Evolutionary conservation across 306 rosid species (phyloP).

Genomic region (Vachellia collinsii): DNA sequence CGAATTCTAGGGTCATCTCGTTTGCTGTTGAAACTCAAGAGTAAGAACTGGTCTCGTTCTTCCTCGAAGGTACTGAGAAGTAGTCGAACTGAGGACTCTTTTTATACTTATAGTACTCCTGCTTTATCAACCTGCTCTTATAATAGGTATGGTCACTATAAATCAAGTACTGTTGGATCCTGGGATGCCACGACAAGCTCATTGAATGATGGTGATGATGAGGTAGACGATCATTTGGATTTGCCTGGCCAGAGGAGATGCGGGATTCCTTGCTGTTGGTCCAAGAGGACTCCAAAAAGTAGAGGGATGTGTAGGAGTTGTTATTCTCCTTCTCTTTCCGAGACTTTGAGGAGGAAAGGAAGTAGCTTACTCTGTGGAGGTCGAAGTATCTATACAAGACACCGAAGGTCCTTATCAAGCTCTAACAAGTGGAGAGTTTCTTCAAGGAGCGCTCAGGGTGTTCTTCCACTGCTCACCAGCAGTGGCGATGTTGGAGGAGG

Average conservation of each 20-base stretch:
- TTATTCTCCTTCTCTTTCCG: conserved; percentile 90
- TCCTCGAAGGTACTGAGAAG: conserved; percentile 58
- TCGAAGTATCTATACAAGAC: conserved; percentile 62
- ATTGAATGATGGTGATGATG: conserved; percentile 74
- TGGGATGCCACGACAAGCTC: conserved; percentile 92
- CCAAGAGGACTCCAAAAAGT: conserved; percentile 76
- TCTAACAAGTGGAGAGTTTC: conserved; percentile 63
- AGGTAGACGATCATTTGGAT: conserved; percentile 71
- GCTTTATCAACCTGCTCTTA: conserved; percentile 93
- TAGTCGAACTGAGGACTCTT: conserved; percentile 74
- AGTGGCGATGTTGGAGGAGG: conserved; percentile 70
- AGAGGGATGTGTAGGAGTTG: conserved; percentile 69
- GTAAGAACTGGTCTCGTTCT: conserved; percentile 63
- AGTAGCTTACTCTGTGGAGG: conserved; percentile 77
- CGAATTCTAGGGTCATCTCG: conserved; percentile 64
- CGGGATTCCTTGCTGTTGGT: conserved; percentile 97
- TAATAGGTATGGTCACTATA: conserved; percentile 56
- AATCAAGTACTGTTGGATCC: conserved; percentile 89
- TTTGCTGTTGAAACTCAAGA: conserved; percentile 65
- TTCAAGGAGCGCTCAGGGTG: conserved; percentile 71
- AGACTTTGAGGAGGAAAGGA: conserved; percentile 87
- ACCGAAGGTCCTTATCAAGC: conserved; percentile 49
- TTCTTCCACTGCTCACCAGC: conserved; percentile 75
- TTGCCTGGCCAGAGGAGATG: conserved; percentile 86
- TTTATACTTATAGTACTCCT: conserved; percentile 88